These are phyloP conservation scores for Sphenostylis stenocarpa DNA, from an alignment of 306 rosid species.

Conservation along the genomic window DNA sequence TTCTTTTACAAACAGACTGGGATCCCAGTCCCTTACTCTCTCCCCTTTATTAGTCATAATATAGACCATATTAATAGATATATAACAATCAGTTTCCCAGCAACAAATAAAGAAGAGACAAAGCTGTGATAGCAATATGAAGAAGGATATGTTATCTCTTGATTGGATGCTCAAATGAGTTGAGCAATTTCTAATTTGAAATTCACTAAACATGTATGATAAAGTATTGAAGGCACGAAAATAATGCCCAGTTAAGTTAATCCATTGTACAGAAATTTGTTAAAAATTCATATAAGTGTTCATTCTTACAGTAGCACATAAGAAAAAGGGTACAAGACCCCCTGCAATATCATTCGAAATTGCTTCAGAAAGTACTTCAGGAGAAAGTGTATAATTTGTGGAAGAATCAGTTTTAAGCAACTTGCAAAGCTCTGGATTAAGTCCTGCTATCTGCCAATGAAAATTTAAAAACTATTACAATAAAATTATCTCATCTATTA, in stretches of 20 bases:
- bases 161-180: not conserved
- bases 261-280: constrained; percentile 1
- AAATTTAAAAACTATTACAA: constrained; percentile 22
- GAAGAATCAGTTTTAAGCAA: constrained; percentile 66
- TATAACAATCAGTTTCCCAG: not conserved
- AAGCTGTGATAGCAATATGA: not conserved
- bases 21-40: not conserved
- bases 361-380: constrained; percentile 64
- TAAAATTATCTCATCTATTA: not conserved
- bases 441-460: constrained; percentile 74
- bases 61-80: not conserved
- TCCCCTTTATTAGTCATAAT: not conserved
- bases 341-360: constrained; percentile 62
- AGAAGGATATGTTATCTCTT: constrained; percentile 21
- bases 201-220: not conserved
- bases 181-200: not conserved
- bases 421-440: constrained; percentile 84
- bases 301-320: constrained; percentile 83
- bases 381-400: constrained; percentile 71
- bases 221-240: not conserved
- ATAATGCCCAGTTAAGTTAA: constrained; percentile 10
- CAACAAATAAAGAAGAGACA: constrained; percentile 11
- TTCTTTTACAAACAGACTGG: not conserved
- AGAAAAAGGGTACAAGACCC: constrained; percentile 84
- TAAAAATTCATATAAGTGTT: constrained; percentile 21